Percentiles rank a stretch among this genome's conserved stretches.
Evolutionary conservation across 495 filamentous ascomycete species (phyloP).

Genomic region (Xylaria sp.): DNA sequence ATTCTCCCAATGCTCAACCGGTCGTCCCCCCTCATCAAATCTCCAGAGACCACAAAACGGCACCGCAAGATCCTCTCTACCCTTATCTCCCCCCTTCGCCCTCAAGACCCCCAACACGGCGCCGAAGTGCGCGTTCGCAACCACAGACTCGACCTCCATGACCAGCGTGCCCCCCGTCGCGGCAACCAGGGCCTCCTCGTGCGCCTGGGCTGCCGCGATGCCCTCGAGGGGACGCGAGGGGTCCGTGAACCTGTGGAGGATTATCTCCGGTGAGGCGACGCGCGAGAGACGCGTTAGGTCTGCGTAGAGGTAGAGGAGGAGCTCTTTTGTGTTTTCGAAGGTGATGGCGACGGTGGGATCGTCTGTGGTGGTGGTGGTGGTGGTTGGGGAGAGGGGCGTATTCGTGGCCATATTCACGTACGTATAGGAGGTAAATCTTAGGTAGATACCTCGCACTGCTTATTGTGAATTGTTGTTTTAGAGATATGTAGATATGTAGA

Average conservation of each 20-base stretch:
- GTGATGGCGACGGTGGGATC: neutral
- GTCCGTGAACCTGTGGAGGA: conserved; percentile 37
- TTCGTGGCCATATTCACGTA: neutral
- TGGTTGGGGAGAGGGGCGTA: neutral
- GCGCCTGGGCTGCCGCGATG: conserved; percentile 32
- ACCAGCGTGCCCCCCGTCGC: conserved; percentile 31
- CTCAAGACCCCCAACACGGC: conserved; percentile 27
- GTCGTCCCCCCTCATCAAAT: neutral
- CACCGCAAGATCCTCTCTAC: neutral
- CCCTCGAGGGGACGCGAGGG: conserved; percentile 27
- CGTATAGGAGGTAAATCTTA: neutral
- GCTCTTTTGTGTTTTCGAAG: conserved; percentile 14
- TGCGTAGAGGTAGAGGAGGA: conserved; percentile 25
- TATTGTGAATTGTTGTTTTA: neutral
- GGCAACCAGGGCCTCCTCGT: conserved; percentile 36
- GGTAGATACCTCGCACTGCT: neutral
- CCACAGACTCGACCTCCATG: conserved; percentile 38
- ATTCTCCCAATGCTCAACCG: conserved; percentile 1
- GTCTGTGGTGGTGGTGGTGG: neutral
- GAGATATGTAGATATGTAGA: neutral
- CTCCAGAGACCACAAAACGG: conserved; percentile 4
- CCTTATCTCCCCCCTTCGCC: neutral
- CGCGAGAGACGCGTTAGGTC: conserved; percentile 35
- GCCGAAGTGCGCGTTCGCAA: conserved; percentile 31
- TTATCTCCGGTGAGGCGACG: conserved; percentile 27